phyloP scores from a whole-genome alignment of 116 monocot species.

The Cymodocea nodosa region DNA sequence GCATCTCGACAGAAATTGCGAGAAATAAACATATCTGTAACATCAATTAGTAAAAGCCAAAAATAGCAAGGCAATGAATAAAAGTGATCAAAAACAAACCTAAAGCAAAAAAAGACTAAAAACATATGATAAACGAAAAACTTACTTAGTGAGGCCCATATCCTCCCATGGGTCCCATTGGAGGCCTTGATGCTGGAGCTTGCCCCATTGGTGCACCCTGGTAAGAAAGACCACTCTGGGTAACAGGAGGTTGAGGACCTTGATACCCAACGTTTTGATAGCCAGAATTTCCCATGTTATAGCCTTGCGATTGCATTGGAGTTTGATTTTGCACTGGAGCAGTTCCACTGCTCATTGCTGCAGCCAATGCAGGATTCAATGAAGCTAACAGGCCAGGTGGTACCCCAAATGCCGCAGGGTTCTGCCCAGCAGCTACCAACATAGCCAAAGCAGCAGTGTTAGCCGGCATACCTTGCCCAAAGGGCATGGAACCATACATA shows the following conservation, averaged over 20 bases:
- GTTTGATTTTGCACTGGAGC: slow-evolving; percentile 16
- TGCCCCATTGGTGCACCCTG: slow-evolving; percentile 32
- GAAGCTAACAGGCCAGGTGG: slow-evolving; percentile 65
- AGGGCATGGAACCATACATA: slow-evolving; percentile 9
- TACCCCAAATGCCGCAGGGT: slow-evolving; percentile 54
- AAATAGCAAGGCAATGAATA: slow-evolving; percentile 3
- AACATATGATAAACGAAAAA: neutral
- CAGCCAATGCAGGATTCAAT: slow-evolving; percentile 55
- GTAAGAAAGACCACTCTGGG: slow-evolving; percentile 38
- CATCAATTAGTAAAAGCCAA: slow-evolving; percentile 29
- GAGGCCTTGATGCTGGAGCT: slow-evolving; percentile 31
- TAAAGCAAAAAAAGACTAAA: neutral
- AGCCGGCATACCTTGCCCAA: slow-evolving; percentile 46
- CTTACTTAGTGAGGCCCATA: slow-evolving; percentile 72
- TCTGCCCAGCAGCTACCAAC: slow-evolving; percentile 71
- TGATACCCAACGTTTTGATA: slow-evolving; percentile 46
- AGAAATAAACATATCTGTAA: slow-evolving; percentile 37
- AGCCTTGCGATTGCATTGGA: slow-evolving; percentile 21
- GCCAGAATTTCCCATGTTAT: slow-evolving; percentile 31
- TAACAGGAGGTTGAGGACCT: slow-evolving; percentile 18
- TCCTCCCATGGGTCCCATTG: slow-evolving; percentile 54
- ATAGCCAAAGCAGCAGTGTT: slow-evolving; percentile 58
- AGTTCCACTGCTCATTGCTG: slow-evolving; percentile 35
- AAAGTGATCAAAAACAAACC: neutral
- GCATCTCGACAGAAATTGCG: slow-evolving; percentile 17